Percentiles rank a stretch among this genome's conserved stretches.
These are phyloP conservation scores for Ogataea pini DNA, from an alignment of 805 yeast genomes.

Conservation along the genomic window DNA sequence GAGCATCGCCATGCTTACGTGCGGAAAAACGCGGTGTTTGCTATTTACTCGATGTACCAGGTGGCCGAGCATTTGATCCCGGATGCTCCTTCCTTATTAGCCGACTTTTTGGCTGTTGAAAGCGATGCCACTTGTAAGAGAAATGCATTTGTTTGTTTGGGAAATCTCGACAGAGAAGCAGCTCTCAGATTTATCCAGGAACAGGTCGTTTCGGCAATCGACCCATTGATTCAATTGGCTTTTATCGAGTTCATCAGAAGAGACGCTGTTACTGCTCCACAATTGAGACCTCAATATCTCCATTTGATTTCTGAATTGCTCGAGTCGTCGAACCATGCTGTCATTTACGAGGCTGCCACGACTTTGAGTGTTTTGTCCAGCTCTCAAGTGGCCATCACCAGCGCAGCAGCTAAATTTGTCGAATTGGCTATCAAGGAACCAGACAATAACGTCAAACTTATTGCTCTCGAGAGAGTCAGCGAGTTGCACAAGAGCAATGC, in stretches of 20 bases:
- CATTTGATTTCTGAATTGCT: constrained; percentile 71
- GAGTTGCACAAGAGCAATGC: constrained; percentile 74
- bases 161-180: constrained; percentile 78
- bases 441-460: constrained; percentile 93
- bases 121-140: constrained; percentile 92
- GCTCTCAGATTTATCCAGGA: constrained; percentile 83
- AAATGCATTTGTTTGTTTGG: constrained; percentile 88
- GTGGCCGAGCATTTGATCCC: constrained; percentile 88
- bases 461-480: constrained; percentile 82
- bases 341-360: constrained; percentile 88
- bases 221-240: constrained; percentile 83
- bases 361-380: constrained; percentile 60
- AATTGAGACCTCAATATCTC: constrained; percentile 69
- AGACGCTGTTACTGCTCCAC: constrained; percentile 67
- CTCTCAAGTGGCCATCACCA: constrained; percentile 64
- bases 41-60: constrained; percentile 77
- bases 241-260: constrained; percentile 88
- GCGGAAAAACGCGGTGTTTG: constrained; percentile 94
- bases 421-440: constrained; percentile 89
- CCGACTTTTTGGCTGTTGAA: constrained; percentile 73
- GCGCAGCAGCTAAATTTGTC: constrained; percentile 83
- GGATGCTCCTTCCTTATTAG: constrained; percentile 88
- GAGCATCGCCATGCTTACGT: constrained; percentile 98
- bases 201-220: constrained; percentile 63
- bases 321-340: constrained; percentile 68